Conservation (phyloP, 148 eudicot genomes). For the Chenopodium berlandieri region DNA sequence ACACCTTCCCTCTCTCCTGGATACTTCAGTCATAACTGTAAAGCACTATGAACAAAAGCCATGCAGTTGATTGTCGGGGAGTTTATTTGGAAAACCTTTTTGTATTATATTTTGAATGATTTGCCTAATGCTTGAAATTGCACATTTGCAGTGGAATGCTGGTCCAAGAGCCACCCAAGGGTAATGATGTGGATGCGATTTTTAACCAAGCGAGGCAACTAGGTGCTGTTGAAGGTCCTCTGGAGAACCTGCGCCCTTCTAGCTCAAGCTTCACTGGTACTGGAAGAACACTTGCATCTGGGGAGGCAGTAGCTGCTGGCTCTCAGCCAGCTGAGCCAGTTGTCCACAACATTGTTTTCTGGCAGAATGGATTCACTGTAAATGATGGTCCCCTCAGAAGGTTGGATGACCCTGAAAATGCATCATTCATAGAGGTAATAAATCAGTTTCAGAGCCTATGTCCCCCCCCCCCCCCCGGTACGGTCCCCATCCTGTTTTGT, state of each 20-base stretch:
- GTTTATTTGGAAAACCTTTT: background rate
- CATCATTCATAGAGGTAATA: slow-evolving; percentile 74
- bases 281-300: slow-evolving; percentile 65
- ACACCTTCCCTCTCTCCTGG: too few species aligned
- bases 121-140: slow-evolving; percentile 14
- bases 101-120: background rate
- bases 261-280: slow-evolving; percentile 84
- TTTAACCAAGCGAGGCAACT: slow-evolving; percentile 78
- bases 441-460: background rate
- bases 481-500: too few species aligned
- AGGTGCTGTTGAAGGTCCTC: slow-evolving; percentile 73
- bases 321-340: slow-evolving; percentile 71
- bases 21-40: too few species aligned
- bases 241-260: slow-evolving; percentile 61
- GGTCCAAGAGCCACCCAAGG: slow-evolving; percentile 81
- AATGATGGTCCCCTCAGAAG: slow-evolving; percentile 89
- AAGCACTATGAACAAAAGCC: too few species aligned
- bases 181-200: slow-evolving; percentile 85
- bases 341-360: slow-evolving; percentile 77
- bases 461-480: background rate
- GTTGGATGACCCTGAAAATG: slow-evolving; percentile 90
- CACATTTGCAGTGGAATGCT: slow-evolving; percentile 80
- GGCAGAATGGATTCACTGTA: slow-evolving; percentile 86
- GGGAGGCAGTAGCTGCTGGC: slow-evolving; percentile 58
- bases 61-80: background rate